A percentile compares a stretch with the other conserved stretches of the same genome.
phyloP scores from a whole-genome alignment of 2,329 filamentous ascomycete genomes.

The Colletotrichum sp. region DNA sequence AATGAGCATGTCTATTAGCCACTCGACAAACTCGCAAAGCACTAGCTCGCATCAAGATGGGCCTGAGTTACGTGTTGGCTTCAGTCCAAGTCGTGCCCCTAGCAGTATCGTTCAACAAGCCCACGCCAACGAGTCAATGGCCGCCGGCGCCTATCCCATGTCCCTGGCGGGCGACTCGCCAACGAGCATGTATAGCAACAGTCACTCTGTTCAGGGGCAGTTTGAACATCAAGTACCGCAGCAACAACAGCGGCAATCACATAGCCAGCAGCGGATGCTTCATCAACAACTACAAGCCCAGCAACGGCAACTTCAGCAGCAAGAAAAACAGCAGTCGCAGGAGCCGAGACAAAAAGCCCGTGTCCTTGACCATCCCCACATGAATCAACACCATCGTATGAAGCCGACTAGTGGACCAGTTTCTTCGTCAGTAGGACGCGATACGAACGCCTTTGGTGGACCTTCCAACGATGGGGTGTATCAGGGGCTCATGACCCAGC shows the following conservation, averaged over 20 bases:
- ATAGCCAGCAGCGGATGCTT: not conserved
- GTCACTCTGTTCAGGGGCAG: not conserved
- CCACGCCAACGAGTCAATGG: not conserved
- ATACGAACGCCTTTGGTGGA: not conserved
- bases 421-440: not conserved
- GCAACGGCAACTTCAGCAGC: slow-evolving; percentile 16
- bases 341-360: not conserved
- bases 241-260: slow-evolving; percentile 23
- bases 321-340: slow-evolving; percentile 21
- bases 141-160: not conserved
- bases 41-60: not conserved
- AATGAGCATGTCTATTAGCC: not conserved
- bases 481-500: not conserved
- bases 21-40: not conserved
- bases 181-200: not conserved
- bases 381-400: slow-evolving; percentile 18
- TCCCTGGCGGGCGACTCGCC: not conserved
- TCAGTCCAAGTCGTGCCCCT: not conserved
- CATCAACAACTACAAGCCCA: not conserved
- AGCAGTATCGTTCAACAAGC: not conserved
- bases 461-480: not conserved
- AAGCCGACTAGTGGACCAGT: not conserved
- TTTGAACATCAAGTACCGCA: slow-evolving; percentile 25
- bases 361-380: not conserved
- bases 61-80: not conserved